Evolutionary conservation across 2,329 filamentous ascomycete species (phyloP), one percentile per base, ranked within the genome.

Genomic region (Hypocreales sp.): DNA sequence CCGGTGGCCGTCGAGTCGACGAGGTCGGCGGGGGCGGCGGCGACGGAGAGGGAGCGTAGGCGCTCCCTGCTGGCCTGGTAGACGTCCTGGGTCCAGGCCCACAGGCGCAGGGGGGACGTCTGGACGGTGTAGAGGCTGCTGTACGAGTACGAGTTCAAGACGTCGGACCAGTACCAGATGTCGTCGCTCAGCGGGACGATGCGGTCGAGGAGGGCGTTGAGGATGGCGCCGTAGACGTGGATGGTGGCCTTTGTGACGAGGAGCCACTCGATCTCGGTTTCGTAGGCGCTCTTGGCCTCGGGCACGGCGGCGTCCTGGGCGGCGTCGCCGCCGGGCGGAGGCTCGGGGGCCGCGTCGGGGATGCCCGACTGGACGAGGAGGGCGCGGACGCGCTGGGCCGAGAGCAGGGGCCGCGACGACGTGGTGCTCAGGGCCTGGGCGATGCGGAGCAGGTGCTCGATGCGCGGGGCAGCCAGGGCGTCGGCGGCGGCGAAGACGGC

Each of bases 151-250:
- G 82, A 92, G 8, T 72, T 70, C 17, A 93, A 56, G 2, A 94
- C 68, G 38, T 90, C 79, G 44, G 93, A 82, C 90, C 90, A 98
- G 50, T 95, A 95, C 72, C 79, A 86, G 15, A 93, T 76, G 40
- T 93, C 84, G 37, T 93, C 76, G 40, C 74, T 80, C 12, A 98
- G 54, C 0, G 78, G 77, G 8, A 87, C 73, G 8, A 84, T 92
- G 41, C 90, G 79, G 30, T 87, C 78, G 8, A 94, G 55, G 4
- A 95, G 64, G 0, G 70, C 73, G 39, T 75, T 74, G 39, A 94
- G 59, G 22, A 92, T 66, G 26, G 81, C 58, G 4, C 87, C 87
- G 44, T 93, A 92, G 1, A 79, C 75, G 45, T 94, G 87, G n/a
- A 86, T 72, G 0, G 86, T 81, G 5, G 86, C 86, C 51, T 95